Conservation (phyloP, 2,329 filamentous ascomycete genomes). For the Colletotrichum tamarilloi region DNA sequence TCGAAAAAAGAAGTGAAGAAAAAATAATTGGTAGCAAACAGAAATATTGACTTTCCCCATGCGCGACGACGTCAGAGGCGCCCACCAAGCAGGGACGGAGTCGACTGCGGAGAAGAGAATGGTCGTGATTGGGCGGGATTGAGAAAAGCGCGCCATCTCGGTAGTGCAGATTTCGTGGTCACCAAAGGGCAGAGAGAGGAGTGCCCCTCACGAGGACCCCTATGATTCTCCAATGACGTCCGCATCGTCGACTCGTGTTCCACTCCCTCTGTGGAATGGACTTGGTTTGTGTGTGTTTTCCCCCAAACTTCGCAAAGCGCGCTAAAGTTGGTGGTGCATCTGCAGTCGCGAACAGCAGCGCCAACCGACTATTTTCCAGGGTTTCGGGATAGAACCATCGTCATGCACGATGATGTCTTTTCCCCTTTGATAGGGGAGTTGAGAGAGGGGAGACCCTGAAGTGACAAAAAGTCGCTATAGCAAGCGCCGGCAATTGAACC, state of each 20-base stretch:
- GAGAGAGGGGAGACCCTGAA: background rate
- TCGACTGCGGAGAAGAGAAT: background rate
- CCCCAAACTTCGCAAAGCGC: background rate
- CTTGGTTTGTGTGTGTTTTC: background rate
- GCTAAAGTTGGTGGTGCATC: background rate
- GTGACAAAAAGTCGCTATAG: background rate
- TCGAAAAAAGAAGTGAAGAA: background rate
- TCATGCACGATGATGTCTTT: slow-evolving; percentile 29
- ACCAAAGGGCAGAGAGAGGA: background rate
- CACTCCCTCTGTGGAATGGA: background rate
- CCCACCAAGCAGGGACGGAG: background rate
- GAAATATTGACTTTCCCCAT: slow-evolving; percentile 8
- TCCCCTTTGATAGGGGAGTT: background rate
- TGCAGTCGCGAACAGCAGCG: background rate
- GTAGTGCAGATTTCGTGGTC: background rate
- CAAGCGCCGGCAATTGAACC: background rate
- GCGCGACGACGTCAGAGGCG: slow-evolving; percentile 30
- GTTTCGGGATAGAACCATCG: background rate
- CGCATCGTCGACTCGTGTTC: slow-evolving; percentile 8
- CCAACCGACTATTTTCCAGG: background rate
- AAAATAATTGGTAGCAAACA: background rate
- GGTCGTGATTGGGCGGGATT: background rate
- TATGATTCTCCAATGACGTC: slow-evolving; percentile 31
- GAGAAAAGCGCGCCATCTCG: background rate
- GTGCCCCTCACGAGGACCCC: slow-evolving; percentile 20